Evolutionary conservation across 192 early-diverging fungal genomes (phyloP).

Genomic region (Lunasporangiospora selenospora): DNA sequence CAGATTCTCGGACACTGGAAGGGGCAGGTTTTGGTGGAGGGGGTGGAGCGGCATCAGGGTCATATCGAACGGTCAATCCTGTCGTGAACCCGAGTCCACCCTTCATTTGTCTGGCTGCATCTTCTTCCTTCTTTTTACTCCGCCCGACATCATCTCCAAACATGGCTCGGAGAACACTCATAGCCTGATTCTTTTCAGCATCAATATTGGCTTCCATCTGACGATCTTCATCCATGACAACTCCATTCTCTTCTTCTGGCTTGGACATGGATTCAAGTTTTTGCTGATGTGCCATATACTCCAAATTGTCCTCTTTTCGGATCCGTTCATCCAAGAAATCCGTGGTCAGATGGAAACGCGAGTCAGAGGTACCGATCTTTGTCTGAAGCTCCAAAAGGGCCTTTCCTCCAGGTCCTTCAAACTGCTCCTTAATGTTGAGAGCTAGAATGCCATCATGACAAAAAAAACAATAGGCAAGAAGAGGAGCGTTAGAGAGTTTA

Average conservation of each 20-base stretch:
- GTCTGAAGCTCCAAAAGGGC: constrained; percentile 56
- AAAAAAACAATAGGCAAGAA: too few relatives aligned
- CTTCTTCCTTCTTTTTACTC: constrained; percentile 48
- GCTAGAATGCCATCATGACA: too few relatives aligned
- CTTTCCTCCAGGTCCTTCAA: constrained; percentile 57
- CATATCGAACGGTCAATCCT: constrained; percentile 50
- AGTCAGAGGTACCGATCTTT: constrained; percentile 52
- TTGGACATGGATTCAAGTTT: constrained; percentile 6
- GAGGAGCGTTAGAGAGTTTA: too few relatives aligned
- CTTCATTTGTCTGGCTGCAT: constrained; percentile 31
- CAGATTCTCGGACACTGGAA: too few relatives aligned
- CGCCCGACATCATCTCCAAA: constrained; percentile 52
- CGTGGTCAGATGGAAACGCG: constrained; percentile 57
- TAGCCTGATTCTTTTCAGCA: constrained; percentile 53
- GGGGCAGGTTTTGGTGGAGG: constrained; percentile 17
- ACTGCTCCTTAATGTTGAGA: constrained; percentile 56
- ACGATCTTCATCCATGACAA: constrained; percentile 47
- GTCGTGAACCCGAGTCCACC: constrained; percentile 39
- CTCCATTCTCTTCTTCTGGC: constrained; percentile 7
- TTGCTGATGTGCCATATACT: constrained; percentile 42
- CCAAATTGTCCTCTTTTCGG: constrained; percentile 27
- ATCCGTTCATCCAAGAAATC: constrained; percentile 57
- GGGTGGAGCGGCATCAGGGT: constrained; percentile 54
- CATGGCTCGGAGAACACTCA: constrained; percentile 57
- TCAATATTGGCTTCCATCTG: constrained; percentile 41